phyloP scores from a whole-genome alignment of 1,139 yeast species.

The Saccharomycopsis crataegensis region DNA sequence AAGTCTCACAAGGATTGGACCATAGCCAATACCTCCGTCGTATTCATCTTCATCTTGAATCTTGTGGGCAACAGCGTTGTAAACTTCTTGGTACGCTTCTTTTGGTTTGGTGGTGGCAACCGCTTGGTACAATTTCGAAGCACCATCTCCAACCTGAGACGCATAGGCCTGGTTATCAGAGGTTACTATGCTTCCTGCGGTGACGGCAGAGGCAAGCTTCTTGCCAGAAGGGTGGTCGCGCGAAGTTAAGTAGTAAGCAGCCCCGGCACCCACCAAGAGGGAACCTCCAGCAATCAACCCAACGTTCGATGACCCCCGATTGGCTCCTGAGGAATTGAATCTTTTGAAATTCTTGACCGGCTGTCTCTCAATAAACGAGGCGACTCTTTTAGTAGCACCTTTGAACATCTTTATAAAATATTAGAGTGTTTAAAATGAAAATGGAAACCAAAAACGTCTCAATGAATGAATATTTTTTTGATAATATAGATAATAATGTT shows the following conservation, averaged over 20 bases:
- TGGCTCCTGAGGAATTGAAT: too few relatives aligned
- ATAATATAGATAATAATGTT: neutral
- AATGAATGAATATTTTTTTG: neutral
- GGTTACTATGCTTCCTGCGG: constrained; percentile 2
- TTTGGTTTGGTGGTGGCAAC: neutral
- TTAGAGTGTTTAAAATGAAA: neutral
- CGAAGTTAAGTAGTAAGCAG: neutral
- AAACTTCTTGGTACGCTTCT: constrained; percentile 63
- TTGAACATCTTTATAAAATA: too few relatives aligned
- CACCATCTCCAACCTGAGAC: neutral
- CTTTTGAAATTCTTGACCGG: too few relatives aligned
- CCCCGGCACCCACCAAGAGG: neutral
- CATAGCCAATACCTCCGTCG: constrained; percentile 66
- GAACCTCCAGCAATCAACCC: constrained; percentile 2
- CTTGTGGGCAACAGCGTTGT: constrained; percentile 71
- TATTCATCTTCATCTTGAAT: constrained; percentile 62
- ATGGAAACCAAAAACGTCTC: neutral
- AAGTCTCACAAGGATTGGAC: constrained; percentile 57
- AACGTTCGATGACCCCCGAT: neutral
- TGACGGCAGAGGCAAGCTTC: constrained; percentile 4
- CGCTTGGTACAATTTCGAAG: constrained; percentile 1
- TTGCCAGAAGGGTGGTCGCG: neutral
- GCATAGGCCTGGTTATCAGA: neutral
- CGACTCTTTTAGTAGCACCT: too few relatives aligned
- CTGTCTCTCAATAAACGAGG: too few relatives aligned